Base-by-base conservation (phyloP, 2,329 filamentous ascomycete species). In the Coccinonectria pachysandricola region DNA sequence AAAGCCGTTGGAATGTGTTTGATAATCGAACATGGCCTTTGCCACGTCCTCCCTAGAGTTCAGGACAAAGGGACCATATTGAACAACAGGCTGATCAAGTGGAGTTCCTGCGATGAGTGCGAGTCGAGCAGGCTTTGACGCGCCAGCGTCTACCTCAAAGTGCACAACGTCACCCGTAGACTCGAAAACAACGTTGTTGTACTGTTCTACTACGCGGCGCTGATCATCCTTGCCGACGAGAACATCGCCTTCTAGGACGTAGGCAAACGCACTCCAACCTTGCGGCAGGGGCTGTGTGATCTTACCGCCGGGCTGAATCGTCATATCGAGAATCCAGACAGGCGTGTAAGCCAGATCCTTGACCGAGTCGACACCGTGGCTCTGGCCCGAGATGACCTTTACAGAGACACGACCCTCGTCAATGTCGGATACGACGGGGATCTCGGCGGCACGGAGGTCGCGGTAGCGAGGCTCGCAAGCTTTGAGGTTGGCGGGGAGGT, bases 261-360 rank as follows among this genome's bases (percentile, higher is more conserved):
- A 96, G 10, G 79, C 77, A 48, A 96, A 96, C 2, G 83, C 75
- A 53, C 92, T 95, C 84, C 86, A 96, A 15, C 76, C 79, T 35
- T 65, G 59, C 0, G 88, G 88, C 3, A 96, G 50, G 5, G 71
- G 56, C 60, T 96, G 88, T 12, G 64, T 66, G 39, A 96, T 63
- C 32, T 65, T 73, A 23, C 83, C 86, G 27, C 88, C 88, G 0
- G 87, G 86, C 45, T 74, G 60, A 27, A 96, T 71, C 12, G 71
- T 75, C 26, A 95, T 64, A 51, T 96, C 88, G 22, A 96, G 65
- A 36, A 94, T 67, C 88, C 88, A 96, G n/a, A 96, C 86, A 0
- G 91, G 91, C 2, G 88, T 96, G 57, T 96, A 95, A 9, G 88
- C 87, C 22, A 96, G 64, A 48, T 96, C 87, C 50, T 88, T 76